Evolutionary conservation across 257 asterid genomes (phyloP).

Genomic region (Solanum tacnaense): DNA sequence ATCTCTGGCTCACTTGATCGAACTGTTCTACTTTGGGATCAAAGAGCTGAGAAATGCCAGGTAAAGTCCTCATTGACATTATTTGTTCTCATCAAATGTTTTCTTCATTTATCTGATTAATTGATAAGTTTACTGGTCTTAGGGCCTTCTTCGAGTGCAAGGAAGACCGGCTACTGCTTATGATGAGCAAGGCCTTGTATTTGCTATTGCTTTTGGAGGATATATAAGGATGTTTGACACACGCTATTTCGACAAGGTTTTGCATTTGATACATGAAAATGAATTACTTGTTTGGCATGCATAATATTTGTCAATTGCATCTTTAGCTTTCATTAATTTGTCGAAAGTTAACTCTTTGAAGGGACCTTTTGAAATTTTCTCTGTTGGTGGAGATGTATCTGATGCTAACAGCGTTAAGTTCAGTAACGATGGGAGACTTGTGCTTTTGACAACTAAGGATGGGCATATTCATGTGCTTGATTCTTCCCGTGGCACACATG

Average conservation of each 20-base stretch:
- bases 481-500: slow-evolving; percentile 83
- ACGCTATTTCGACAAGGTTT: slow-evolving; percentile 87
- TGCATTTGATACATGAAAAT: slow-evolving; percentile 2
- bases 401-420: slow-evolving; percentile 88
- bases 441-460: slow-evolving; percentile 80
- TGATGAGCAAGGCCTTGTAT: slow-evolving; percentile 92
- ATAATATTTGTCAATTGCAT: background rate
- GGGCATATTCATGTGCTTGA: slow-evolving; percentile 91
- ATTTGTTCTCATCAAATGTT: slow-evolving; percentile 2
- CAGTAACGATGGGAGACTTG: slow-evolving; percentile 85
- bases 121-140: slow-evolving; percentile 4
- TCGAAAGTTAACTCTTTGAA: slow-evolving; percentile 17
- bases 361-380: slow-evolving; percentile 92
- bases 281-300: slow-evolving; percentile 3
- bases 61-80: slow-evolving; percentile 22
- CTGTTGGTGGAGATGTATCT: slow-evolving; percentile 82
- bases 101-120: slow-evolving; percentile 5
- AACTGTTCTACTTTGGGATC: slow-evolving; percentile 96
- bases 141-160: slow-evolving; percentile 95
- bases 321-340: slow-evolving; percentile 10
- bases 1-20: slow-evolving; percentile 90
- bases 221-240: slow-evolving; percentile 82
- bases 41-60: slow-evolving; percentile 97
- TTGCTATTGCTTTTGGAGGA: slow-evolving; percentile 90
- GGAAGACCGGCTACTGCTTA: slow-evolving; percentile 92